Evolutionary conservation across 75 land plant species (phyloP), one percentile per base, ranked within the genome.

Genomic region (Selaginella moellendorffii): DNA sequence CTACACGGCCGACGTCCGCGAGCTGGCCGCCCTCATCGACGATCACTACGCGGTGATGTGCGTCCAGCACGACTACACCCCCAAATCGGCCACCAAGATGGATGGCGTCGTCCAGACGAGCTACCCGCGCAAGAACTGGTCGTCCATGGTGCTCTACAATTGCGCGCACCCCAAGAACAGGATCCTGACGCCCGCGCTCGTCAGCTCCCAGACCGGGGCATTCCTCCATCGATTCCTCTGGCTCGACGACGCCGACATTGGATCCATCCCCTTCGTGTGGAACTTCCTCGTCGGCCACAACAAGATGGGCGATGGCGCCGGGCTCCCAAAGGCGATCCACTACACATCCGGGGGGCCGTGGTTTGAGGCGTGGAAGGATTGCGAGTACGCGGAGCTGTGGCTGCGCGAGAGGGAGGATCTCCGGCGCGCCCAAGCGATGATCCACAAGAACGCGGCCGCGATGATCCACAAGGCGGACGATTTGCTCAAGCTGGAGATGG

Each of bases 121-220:
- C 42, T 85, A 85, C 27, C 83, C 86, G 1, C 64, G 83, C 62
- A 83, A 85, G 71, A 85, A 85, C 26, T 85, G 86, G 88, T 83
- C 88, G 0, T 85, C 88, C 1, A 85, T 85, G 88, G 88, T 85
- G 24, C 64, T 85, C 61, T 85, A 83, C 58, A 85, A 85, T 42
- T 85, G 86, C 61, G 72, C 74, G 30, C 88, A 85, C 53, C 81
- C 83, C 0, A 85, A 85, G 73, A 85, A 85, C 71, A 67, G 31
- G 54, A 63, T 63, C 2, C 62, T 85, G 64, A 80, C 81, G 5
- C 86, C 88, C 1, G 68, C 65, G 30, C 65, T 76, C 18, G 86
- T 83, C 46, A 83, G 76, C 51, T 62, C 78, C 9, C 72, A 83
- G 63, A 72, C 83, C 0, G 86, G 86, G 10, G 83, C 86, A 22